These are phyloP conservation scores for Botrytis fragariae DNA, from an alignment of 2,329 filamentous ascomycete genomes.

Conservation along the genomic window DNA sequence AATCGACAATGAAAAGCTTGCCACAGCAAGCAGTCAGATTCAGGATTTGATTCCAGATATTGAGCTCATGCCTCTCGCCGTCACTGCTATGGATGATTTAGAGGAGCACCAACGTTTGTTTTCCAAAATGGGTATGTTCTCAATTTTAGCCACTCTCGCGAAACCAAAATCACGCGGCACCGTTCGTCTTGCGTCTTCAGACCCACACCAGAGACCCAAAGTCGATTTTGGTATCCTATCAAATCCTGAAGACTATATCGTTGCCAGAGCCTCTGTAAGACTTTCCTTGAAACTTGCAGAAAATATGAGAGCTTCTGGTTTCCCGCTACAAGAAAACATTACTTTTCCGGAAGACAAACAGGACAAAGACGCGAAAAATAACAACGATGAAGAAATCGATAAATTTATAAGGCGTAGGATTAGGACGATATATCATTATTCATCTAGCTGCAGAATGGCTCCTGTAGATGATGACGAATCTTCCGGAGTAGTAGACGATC, in stretches of 20 bases:
- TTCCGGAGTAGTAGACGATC: conserved; percentile 31
- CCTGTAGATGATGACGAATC: neutral
- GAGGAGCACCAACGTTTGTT: conserved; percentile 17
- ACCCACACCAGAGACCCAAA: conserved; percentile 15
- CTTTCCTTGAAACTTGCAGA: conserved; percentile 19
- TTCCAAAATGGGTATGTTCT: conserved; percentile 21
- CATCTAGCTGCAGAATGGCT: conserved; percentile 3
- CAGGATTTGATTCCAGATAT: conserved; percentile 15
- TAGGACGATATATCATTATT: neutral
- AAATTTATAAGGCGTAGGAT: neutral
- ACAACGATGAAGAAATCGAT: neutral
- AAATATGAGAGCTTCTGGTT: conserved; percentile 17
- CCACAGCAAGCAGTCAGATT: neutral
- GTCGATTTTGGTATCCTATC: conserved; percentile 22
- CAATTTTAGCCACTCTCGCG: conserved; percentile 16
- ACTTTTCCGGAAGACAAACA: neutral
- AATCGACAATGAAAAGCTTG: neutral
- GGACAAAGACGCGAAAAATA: neutral
- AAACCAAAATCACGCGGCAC: conserved; percentile 20
- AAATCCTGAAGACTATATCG: conserved; percentile 12
- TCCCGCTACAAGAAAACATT: neutral
- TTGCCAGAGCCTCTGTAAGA: conserved; percentile 15
- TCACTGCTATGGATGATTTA: conserved; percentile 13
- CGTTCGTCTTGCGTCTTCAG: conserved; percentile 18
- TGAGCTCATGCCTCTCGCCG: conserved; percentile 21